These are phyloP conservation scores for Boletus smithii DNA, from an alignment of 1,284 basidiomycete species.

Conservation along the genomic window DNA sequence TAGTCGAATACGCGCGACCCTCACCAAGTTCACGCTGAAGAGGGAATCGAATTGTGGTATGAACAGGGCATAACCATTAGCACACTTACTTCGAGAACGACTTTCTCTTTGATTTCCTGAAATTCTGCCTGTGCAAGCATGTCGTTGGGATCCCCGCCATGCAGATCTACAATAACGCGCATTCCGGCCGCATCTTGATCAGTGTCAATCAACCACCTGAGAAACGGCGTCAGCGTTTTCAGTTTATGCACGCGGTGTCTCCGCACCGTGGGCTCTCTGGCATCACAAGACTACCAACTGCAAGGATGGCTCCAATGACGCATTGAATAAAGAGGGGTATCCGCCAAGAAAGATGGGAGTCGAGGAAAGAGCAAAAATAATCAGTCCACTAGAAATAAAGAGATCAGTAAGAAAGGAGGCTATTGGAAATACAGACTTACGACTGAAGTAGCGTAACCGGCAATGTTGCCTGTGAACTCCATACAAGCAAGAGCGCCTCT, in stretches of 20 bases:
- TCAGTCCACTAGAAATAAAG: conserved; percentile 74
- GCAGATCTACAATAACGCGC: conserved; percentile 85
- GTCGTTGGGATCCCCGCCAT: conserved; percentile 81
- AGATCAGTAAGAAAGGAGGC: not conserved
- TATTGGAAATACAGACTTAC: conserved; percentile 47
- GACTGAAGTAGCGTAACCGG: conserved; percentile 93
- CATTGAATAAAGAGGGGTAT: conserved; percentile 86
- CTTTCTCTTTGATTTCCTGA: conserved; percentile 89
- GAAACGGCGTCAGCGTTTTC: conserved; percentile 5
- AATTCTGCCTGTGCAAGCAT: conserved; percentile 80
- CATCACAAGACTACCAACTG: conserved; percentile 79
- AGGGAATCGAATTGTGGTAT: not conserved
- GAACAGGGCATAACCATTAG: not conserved
- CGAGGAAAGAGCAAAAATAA: conserved; percentile 88
- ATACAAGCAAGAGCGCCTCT: conserved; percentile 91
- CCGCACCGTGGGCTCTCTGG: conserved; percentile 88
- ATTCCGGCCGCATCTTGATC: conserved; percentile 86
- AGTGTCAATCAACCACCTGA: conserved; percentile 88
- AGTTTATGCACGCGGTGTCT: not conserved
- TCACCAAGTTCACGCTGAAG: conserved; percentile 70
- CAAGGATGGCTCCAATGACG: conserved; percentile 82
- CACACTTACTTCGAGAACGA: conserved; percentile 68
- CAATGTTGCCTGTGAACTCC: conserved; percentile 93
- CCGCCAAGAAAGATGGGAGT: conserved; percentile 81
- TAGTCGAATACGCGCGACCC: conserved; percentile 74